Evolutionary conservation across 2,329 filamentous ascomycete species (phyloP).

Genomic region (Fonsecaea pugnacius): DNA sequence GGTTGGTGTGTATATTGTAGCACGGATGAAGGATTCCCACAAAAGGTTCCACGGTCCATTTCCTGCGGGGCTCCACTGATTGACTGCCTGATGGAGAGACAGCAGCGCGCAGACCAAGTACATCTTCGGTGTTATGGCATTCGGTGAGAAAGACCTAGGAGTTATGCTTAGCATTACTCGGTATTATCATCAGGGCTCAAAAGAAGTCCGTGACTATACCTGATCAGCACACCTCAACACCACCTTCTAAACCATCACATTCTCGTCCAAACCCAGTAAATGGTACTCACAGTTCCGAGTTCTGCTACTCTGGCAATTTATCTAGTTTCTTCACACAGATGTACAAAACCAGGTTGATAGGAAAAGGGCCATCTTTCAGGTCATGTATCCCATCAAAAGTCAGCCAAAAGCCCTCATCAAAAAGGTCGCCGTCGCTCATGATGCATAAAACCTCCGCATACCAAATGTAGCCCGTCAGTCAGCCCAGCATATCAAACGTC

Average conservation of each 20-base stretch:
- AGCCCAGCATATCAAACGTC: slow-evolving; percentile 17
- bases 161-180: no score
- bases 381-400: slow-evolving; percentile 2
- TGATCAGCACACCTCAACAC: no score
- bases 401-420: neutral
- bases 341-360: slow-evolving; percentile 1
- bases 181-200: no score
- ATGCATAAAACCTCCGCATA: slow-evolving; percentile 21
- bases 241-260: neutral
- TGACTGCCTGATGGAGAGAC: no score
- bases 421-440: slow-evolving; percentile 22
- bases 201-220: no score
- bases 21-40: no score
- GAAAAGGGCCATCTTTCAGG: slow-evolving; percentile 4
- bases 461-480: slow-evolving; percentile 12
- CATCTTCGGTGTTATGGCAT: no score
- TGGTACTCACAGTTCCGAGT: neutral
- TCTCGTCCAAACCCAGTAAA: neutral
- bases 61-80: no score
- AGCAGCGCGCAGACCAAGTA: no score
- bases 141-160: no score
- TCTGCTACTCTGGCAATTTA: neutral
- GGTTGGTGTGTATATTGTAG: no score
- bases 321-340: neutral
- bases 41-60: no score